Conservation (phyloP, 2,329 filamentous ascomycete species). For the Neophaeococcomyces mojaviensis region DNA sequence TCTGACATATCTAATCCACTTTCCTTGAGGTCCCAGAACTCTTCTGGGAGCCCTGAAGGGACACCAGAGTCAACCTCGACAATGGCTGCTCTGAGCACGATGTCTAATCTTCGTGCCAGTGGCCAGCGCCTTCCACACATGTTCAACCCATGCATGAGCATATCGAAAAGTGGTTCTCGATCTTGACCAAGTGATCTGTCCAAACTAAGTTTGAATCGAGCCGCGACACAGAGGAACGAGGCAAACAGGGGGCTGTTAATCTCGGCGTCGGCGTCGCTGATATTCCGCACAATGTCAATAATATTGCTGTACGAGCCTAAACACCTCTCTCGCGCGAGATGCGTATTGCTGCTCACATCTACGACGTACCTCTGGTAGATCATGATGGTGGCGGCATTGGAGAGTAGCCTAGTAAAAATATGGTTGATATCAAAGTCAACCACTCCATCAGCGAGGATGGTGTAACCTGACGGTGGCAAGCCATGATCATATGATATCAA, state of each 20-base stretch:
- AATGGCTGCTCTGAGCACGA: conserved; percentile 20
- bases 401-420: conserved; percentile 17
- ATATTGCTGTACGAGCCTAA: conserved; percentile 18
- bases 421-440: conserved; percentile 23
- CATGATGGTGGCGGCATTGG: conserved; percentile 19
- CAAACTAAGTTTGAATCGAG: conserved; percentile 19
- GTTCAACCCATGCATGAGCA: conserved; percentile 22
- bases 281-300: conserved; percentile 17
- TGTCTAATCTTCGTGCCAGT: conserved; percentile 18
- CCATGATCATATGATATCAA: conserved; percentile 18
- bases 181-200: conserved; percentile 10
- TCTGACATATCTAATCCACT: conserved; percentile 21
- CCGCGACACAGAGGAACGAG: conserved; percentile 16
- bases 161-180: conserved; percentile 19
- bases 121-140: conserved; percentile 23
- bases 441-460: conserved; percentile 18
- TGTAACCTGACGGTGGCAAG: conserved; percentile 17
- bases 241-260: conserved; percentile 19
- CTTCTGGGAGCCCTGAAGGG: conserved; percentile 2
- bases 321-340: conserved; percentile 16
- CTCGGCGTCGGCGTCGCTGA: conserved; percentile 21
- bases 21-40: conserved; percentile 16
- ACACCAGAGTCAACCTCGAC: conserved; percentile 15
- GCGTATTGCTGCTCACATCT: conserved; percentile 9
- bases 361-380: conserved; percentile 18